phyloP scores from a whole-genome alignment of 2,329 filamentous ascomycete genomes.

The Venturia carpophila region DNA sequence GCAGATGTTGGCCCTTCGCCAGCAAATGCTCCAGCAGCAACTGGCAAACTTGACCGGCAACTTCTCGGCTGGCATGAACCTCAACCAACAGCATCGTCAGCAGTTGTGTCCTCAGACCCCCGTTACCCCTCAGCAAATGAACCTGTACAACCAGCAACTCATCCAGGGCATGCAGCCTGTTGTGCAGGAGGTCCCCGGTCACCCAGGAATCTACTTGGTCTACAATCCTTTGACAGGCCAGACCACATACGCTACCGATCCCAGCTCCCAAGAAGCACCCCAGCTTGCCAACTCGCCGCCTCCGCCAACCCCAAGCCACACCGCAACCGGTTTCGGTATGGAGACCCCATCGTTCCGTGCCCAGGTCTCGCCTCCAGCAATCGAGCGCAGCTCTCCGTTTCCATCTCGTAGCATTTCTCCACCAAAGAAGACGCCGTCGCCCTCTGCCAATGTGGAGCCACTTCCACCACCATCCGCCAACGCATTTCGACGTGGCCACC shows the following conservation, averaged over 20 bases:
- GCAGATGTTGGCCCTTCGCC: slow-evolving; percentile 84
- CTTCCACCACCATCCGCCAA: slow-evolving; percentile 83
- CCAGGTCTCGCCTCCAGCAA: slow-evolving; percentile 72
- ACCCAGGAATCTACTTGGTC: slow-evolving; percentile 71
- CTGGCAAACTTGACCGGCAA: slow-evolving; percentile 70
- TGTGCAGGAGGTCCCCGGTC: slow-evolving; percentile 54
- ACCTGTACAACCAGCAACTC: slow-evolving; percentile 57
- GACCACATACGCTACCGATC: slow-evolving; percentile 70
- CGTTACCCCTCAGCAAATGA: slow-evolving; percentile 37
- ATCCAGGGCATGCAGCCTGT: slow-evolving; percentile 59
- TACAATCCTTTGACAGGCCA: slow-evolving; percentile 84
- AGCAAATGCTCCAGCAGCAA: slow-evolving; percentile 83
- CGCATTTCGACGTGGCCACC: slow-evolving; percentile 87
- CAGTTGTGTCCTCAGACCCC: slow-evolving; percentile 46
- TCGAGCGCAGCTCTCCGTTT: slow-evolving; percentile 44
- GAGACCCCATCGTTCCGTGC: slow-evolving; percentile 57
- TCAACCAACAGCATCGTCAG: slow-evolving; percentile 38
- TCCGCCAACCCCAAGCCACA: slow-evolving; percentile 36
- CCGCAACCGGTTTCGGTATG: slow-evolving; percentile 31
- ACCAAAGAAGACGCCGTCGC: slow-evolving; percentile 57
- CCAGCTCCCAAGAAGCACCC: slow-evolving; percentile 43
- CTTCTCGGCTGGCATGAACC: slow-evolving; percentile 67
- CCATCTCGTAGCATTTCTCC: slow-evolving; percentile 56
- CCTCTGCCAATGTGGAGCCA: slow-evolving; percentile 60
- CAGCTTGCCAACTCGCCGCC: slow-evolving; percentile 42